These are phyloP conservation scores for Leccinum pachyderme DNA, from an alignment of 1,284 basidiomycete species.

Conservation along the genomic window DNA sequence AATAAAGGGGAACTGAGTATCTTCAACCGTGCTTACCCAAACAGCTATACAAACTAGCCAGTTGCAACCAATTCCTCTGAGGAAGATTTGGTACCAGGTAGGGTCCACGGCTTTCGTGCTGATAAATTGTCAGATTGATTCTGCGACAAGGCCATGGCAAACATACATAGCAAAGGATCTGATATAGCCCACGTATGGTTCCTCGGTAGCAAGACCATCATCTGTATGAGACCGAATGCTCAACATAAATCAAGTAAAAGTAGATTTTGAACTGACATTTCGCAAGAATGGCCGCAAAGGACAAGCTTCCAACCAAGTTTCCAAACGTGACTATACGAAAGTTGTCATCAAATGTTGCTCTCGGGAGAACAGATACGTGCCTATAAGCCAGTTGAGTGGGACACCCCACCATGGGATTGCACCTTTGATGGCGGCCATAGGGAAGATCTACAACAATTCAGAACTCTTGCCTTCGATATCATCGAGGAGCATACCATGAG, in stretches of 20 bases:
- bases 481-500: slow-evolving; percentile 55
- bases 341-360: slow-evolving; percentile 1
- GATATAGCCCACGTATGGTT: slow-evolving; percentile 58
- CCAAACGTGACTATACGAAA: slow-evolving; percentile 58
- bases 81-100: slow-evolving; percentile 71
- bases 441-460: slow-evolving; percentile 48
- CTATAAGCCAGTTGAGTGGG: slow-evolving; percentile 65
- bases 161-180: slow-evolving; percentile 54
- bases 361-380: slow-evolving; percentile 31
- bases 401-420: slow-evolving; percentile 68
- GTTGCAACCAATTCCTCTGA: slow-evolving; percentile 77
- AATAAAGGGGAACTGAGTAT: neutral
- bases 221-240: slow-evolving; percentile 36
- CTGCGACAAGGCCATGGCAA: neutral
- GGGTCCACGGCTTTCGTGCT: slow-evolving; percentile 66
- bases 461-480: neutral
- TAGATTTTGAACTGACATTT: slow-evolving; percentile 47
- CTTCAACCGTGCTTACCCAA: slow-evolving; percentile 50
- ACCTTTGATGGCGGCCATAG: slow-evolving; percentile 62
- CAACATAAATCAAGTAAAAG: neutral
- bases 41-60: slow-evolving; percentile 78
- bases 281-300: slow-evolving; percentile 67
- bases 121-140: neutral
- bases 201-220: slow-evolving; percentile 52
- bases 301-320: slow-evolving; percentile 68